Percentiles rank a stretch among this genome's conserved stretches.
These are phyloP conservation scores for Sordariomycetes sp. DNA, from an alignment of 2,329 filamentous ascomycete genomes.

Conservation along the genomic window DNA sequence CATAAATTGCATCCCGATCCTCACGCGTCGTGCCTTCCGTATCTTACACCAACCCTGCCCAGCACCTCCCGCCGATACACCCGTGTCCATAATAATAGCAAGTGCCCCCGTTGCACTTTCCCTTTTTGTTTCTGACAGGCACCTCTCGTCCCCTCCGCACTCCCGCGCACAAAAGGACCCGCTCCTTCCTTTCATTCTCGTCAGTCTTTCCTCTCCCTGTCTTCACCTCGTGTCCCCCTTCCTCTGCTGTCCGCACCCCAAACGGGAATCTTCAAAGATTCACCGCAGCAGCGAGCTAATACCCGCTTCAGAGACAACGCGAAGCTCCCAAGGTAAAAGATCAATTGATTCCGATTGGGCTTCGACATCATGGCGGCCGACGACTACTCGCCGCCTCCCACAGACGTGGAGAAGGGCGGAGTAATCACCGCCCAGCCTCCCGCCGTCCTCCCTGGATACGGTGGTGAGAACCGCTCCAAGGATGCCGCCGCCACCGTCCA, in stretches of 20 bases:
- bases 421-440: constrained; percentile 1
- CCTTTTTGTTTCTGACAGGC: not conserved
- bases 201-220: not conserved
- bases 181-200: not conserved
- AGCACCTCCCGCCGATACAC: not conserved
- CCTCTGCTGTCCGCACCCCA: not conserved
- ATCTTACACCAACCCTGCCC: not conserved
- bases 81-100: not conserved
- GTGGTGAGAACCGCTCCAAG: not conserved
- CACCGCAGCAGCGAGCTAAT: not conserved
- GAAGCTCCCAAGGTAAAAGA: not conserved
- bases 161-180: not conserved
- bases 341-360: not conserved
- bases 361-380: constrained; percentile 5
- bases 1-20: constrained; percentile 1
- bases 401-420: constrained; percentile 7
- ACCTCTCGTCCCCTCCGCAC: not conserved
- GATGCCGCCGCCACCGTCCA: constrained; percentile 9
- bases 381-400: constrained; percentile 2
- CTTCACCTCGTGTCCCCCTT: not conserved
- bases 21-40: not conserved
- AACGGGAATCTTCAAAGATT: not conserved
- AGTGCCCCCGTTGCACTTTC: not conserved
- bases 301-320: not conserved
- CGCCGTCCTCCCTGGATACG: constrained; percentile 5